Conservation (phyloP, 768 basidiomycete species). For the Phaeotremella fagi region DNA sequence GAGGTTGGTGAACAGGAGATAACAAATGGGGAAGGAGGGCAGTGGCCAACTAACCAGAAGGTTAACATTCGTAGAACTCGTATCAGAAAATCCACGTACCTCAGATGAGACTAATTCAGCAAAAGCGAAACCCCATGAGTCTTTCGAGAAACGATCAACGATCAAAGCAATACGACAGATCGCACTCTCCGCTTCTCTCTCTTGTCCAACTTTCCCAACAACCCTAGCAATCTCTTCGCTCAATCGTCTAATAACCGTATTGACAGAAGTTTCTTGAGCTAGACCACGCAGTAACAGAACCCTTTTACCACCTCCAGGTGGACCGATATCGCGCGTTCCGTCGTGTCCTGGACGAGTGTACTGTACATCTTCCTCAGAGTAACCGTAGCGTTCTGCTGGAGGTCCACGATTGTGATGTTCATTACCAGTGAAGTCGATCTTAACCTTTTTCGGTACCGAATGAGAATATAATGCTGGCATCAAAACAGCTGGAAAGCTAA, state of each 20-base stretch:
- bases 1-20: constrained; percentile 78
- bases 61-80: constrained; percentile 9
- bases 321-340: constrained; percentile 91
- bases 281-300: constrained; percentile 86
- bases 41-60: constrained; percentile 65
- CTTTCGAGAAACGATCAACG: constrained; percentile 79
- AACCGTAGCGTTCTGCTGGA: neutral
- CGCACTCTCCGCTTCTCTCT: constrained; percentile 71
- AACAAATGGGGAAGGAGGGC: constrained; percentile 77
- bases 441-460: constrained; percentile 75
- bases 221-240: constrained; percentile 64
- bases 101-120: constrained; percentile 82
- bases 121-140: constrained; percentile 90
- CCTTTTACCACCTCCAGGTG: constrained; percentile 54
- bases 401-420: constrained; percentile 1
- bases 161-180: constrained; percentile 84
- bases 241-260: constrained; percentile 81
- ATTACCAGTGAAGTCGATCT: constrained; percentile 80
- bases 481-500: constrained; percentile 74
- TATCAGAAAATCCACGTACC: constrained; percentile 53
- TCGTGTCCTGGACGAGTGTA: constrained; percentile 56
- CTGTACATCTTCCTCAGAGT: neutral
- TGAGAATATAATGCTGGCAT: constrained; percentile 88
- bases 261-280: constrained; percentile 78
- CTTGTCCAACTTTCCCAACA: constrained; percentile 18